Evolutionary conservation across 495 filamentous ascomycete species (phyloP), one percentile per base, ranked within the genome.

Genomic region (Daldinia caldariorum): DNA sequence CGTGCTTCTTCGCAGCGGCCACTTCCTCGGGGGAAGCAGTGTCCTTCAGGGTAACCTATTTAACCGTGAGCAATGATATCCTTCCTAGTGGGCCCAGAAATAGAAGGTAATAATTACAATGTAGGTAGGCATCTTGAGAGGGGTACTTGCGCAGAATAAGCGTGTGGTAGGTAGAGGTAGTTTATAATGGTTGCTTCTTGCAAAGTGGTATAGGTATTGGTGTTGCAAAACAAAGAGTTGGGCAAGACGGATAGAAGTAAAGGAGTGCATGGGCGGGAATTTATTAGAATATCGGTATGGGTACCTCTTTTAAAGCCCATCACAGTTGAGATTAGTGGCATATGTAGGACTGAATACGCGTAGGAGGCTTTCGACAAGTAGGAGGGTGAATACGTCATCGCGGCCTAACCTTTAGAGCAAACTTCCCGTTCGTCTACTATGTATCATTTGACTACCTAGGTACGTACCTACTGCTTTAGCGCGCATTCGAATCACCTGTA

Each of bases 41-140:
- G 1, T 87, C 79, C 81, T 94, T 96, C 71, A 91, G 82, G 67
- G 93, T 94, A 62, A 97, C 87, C 94, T 97, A 69, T 34, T 53
- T 26, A 45, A 62, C 38, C 58, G 50, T 73, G 32, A 70, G 37
- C 37, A 35, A 58, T 22, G 16, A 67, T 59, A 16, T 29, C 49
- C 57, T 62, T 41, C 34, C 56, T 62, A 47, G 38, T 3, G 1
- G 41, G n/a, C 53, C 50, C 26, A 12, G 29, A 29, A 22, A 26
- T 26, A 51, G 50, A 54, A 29, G 61, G 32, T 51, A 39, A 20
- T 49, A 82, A 85, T 55, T 83, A 91, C 90, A 74, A 91, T 93
- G 84, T 86, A 89, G 69, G 88, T 83, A 85, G 89, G 86, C 90
- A 92, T 91, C 65, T 73, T 88, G 76, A 51, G n/a, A 58, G 58